Conservation (phyloP, 225 moss, liverwort and hornwort genomes). For the Pseudisothecium myosuroides region DNA sequence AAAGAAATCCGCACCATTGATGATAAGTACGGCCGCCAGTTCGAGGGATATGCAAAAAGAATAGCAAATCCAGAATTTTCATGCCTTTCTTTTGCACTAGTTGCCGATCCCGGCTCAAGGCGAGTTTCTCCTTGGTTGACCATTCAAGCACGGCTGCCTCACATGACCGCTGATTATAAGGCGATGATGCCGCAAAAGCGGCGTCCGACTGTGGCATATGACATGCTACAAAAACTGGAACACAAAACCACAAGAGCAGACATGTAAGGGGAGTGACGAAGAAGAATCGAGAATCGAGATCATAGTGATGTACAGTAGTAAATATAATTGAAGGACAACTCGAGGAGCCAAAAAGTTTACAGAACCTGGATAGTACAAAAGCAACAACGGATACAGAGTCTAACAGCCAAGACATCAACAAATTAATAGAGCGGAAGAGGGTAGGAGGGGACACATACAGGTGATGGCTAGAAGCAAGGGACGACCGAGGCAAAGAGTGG, state of each 20-base stretch:
- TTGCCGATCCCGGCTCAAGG: slow-evolving; percentile 1
- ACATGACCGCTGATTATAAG: slow-evolving; percentile 14
- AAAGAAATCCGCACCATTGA: slow-evolving; percentile 29
- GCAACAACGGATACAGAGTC: not conserved
- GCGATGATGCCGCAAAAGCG: not conserved
- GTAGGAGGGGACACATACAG: not conserved
- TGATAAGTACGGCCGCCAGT: slow-evolving; percentile 62
- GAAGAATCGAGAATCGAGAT: not conserved
- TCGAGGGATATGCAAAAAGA: slow-evolving; percentile 58
- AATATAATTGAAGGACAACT: not conserved
- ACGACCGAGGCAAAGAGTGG: not conserved
- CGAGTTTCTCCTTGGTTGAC: slow-evolving; percentile 21
- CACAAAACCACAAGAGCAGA: not conserved
- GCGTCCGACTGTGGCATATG: not conserved
- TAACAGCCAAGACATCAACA: not conserved
- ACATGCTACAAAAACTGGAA: slow-evolving; percentile 11
- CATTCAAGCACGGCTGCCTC: slow-evolving; percentile 30
- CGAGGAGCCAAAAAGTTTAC: not conserved
- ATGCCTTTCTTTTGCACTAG: not conserved
- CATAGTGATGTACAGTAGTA: not conserved
- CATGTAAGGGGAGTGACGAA: not conserved
- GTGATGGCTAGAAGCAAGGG: not conserved
- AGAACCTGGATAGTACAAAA: not conserved
- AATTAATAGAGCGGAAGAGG: not conserved
- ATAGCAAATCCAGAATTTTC: slow-evolving; percentile 23